Evolutionary conservation across 176 grass and related monocot genomes (phyloP).

Genomic region (Eremochloa ophiuroides): DNA sequence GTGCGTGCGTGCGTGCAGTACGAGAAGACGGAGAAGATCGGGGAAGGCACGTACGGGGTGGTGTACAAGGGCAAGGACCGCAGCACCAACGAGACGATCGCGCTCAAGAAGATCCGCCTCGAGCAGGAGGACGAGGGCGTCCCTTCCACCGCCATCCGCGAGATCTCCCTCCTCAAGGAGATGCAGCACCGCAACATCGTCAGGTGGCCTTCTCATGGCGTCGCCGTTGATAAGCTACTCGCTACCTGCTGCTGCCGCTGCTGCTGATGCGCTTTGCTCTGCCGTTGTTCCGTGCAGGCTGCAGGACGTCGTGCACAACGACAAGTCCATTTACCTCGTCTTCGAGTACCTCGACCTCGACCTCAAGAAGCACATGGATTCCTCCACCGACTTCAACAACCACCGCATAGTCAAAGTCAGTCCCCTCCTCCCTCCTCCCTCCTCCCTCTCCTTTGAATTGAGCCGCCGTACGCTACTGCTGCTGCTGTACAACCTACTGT

Average conservation of each 20-base stretch:
- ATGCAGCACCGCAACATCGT: conserved; percentile 84
- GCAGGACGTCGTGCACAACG: conserved; percentile 83
- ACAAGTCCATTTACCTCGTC: conserved; percentile 80
- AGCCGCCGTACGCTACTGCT: not conserved
- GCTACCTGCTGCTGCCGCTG: too few species aligned
- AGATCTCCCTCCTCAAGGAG: conserved; percentile 91
- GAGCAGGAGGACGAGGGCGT: conserved; percentile 75
- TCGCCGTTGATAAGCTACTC: too few species aligned
- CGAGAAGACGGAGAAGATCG: conserved; percentile 91
- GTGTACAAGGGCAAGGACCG: conserved; percentile 76
- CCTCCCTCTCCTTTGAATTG: not conserved
- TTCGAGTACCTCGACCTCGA: conserved; percentile 97
- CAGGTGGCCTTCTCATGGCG: too few species aligned
- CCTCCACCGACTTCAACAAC: conserved; percentile 77
- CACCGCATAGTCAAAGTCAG: conserved; percentile 67
- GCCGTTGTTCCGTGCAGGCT: conserved; percentile 67
- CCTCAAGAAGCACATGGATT: conserved; percentile 97
- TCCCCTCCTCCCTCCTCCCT: not conserved
- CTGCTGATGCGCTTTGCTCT: not conserved
- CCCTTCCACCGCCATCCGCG: conserved; percentile 82
- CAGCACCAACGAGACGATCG: conserved; percentile 64
- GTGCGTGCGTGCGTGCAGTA: too few species aligned
- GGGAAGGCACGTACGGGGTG: conserved; percentile 83
- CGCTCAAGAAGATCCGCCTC: conserved; percentile 83
- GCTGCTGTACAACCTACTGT: not conserved